Evolutionary conservation across 2,329 filamentous ascomycete species (phyloP).

Genomic region (Neonectria magnoliae): DNA sequence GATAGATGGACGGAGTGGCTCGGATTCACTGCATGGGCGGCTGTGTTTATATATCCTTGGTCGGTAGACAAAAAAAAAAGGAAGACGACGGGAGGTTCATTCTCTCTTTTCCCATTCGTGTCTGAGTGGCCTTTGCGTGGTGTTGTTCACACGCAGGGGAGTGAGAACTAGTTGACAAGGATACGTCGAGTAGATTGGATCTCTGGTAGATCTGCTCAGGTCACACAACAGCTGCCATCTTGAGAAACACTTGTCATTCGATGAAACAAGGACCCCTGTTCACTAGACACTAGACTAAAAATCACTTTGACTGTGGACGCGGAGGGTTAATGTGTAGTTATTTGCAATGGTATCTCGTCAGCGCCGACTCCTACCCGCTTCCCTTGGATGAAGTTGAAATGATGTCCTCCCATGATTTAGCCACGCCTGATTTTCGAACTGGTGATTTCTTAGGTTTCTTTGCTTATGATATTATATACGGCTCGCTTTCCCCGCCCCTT

Average conservation of each 20-base stretch:
- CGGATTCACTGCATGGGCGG: conserved; percentile 9
- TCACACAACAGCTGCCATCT: not conserved
- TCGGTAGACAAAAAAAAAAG: conserved; percentile 22
- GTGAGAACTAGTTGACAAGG: not conserved
- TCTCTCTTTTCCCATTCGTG: conserved; percentile 8
- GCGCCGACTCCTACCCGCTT: conserved; percentile 45
- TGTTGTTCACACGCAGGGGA: not conserved
- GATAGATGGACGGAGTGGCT: conserved; percentile 21
- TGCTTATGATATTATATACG: conserved; percentile 19
- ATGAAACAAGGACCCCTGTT: not conserved
- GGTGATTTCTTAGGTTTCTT: conserved; percentile 23
- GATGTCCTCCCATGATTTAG: conserved; percentile 29
- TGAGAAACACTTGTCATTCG: not conserved
- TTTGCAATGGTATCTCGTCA: conserved; percentile 45
- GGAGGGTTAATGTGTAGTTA: conserved; percentile 16
- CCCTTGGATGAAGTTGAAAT: conserved; percentile 39
- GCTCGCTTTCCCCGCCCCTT: conserved; percentile 17
- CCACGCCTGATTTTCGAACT: conserved; percentile 19
- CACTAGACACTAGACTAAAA: not conserved
- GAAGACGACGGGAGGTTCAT: conserved; percentile 11
- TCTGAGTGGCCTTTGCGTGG: not conserved
- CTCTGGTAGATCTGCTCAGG: not conserved
- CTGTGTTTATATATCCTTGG: conserved; percentile 12
- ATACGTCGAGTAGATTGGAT: not conserved
- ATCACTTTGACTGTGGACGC: not conserved